These are phyloP conservation scores for Hamigera avellanea DNA, from an alignment of 495 filamentous ascomycete genomes.

Conservation along the genomic window DNA sequence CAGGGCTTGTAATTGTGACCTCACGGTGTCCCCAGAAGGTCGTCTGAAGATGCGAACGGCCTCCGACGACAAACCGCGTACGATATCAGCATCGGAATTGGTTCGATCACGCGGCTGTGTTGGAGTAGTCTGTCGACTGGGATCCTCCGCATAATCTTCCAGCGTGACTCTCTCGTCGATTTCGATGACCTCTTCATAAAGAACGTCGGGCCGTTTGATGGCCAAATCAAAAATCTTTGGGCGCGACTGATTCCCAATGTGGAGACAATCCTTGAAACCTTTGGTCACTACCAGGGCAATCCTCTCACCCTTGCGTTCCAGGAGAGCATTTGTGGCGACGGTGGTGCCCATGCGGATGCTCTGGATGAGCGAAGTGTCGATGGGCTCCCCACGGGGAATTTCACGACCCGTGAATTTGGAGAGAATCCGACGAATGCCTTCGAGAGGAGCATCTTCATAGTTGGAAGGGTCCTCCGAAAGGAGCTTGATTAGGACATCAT, in stretches of 20 bases:
- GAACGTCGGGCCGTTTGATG: slow-evolving; percentile 59
- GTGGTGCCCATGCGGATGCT: slow-evolving; percentile 80
- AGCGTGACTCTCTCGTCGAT: slow-evolving; percentile 74
- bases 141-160: slow-evolving; percentile 39
- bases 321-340: slow-evolving; percentile 70
- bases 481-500: slow-evolving; percentile 68
- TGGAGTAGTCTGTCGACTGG: slow-evolving; percentile 3
- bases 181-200: slow-evolving; percentile 60
- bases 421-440: slow-evolving; percentile 74
- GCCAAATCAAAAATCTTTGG: slow-evolving; percentile 67
- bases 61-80: slow-evolving; percentile 24
- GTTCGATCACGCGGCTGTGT: background rate
- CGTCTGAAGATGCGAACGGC: slow-evolving; percentile 28
- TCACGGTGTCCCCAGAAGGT: slow-evolving; percentile 12
- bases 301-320: slow-evolving; percentile 82
- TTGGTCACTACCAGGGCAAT: slow-evolving; percentile 78
- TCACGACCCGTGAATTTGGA: slow-evolving; percentile 57
- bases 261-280: slow-evolving; percentile 78
- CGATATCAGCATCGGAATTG: background rate
- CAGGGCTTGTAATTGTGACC: slow-evolving; percentile 21
- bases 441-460: slow-evolving; percentile 70
- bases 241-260: slow-evolving; percentile 66
- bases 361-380: slow-evolving; percentile 68
- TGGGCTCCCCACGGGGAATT: slow-evolving; percentile 62
- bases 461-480: slow-evolving; percentile 73